Conservation (phyloP, 2,329 filamentous ascomycete species). For the Falciphora oryzae region DNA sequence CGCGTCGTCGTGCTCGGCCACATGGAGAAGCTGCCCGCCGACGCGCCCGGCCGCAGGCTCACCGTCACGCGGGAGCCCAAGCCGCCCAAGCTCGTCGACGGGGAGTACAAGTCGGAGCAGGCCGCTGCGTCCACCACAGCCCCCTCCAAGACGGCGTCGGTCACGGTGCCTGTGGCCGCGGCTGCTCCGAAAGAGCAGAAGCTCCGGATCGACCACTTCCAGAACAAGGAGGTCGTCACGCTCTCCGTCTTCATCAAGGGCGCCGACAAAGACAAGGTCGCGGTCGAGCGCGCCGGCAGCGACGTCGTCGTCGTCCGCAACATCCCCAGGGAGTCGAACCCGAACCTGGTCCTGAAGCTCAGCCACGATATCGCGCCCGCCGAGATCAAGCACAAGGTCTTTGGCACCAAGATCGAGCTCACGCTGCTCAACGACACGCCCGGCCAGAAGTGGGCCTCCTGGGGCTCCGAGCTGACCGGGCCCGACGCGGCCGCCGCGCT, state of each 20-base stretch:
- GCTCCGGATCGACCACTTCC: slow-evolving; percentile 36
- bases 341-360: slow-evolving; percentile 19
- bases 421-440: slow-evolving; percentile 22
- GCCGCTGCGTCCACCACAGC: background rate
- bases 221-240: slow-evolving; percentile 30
- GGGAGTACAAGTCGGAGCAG: slow-evolving; percentile 12
- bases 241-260: slow-evolving; percentile 36
- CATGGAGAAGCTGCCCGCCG: slow-evolving; percentile 38
- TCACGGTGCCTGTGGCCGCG: background rate
- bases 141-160: background rate
- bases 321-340: slow-evolving; percentile 17
- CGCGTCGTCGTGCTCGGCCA: slow-evolving; percentile 26
- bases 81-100: slow-evolving; percentile 17
- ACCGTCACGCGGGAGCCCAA: slow-evolving; percentile 30
- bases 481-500: background rate
- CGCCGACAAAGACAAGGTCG: slow-evolving; percentile 21
- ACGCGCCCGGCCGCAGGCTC: slow-evolving; percentile 41
- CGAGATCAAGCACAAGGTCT: slow-evolving; percentile 20
- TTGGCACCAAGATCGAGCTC: slow-evolving; percentile 29
- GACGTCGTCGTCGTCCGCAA: slow-evolving; percentile 7
- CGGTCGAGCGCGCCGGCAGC: slow-evolving; percentile 13
- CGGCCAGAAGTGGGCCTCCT: slow-evolving; percentile 25
- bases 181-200: slow-evolving; percentile 22
- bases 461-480: slow-evolving; percentile 23
- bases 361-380: slow-evolving; percentile 19